Evolutionary conservation across 1,139 yeast species (phyloP).

Genomic region (Pichia sp.): DNA sequence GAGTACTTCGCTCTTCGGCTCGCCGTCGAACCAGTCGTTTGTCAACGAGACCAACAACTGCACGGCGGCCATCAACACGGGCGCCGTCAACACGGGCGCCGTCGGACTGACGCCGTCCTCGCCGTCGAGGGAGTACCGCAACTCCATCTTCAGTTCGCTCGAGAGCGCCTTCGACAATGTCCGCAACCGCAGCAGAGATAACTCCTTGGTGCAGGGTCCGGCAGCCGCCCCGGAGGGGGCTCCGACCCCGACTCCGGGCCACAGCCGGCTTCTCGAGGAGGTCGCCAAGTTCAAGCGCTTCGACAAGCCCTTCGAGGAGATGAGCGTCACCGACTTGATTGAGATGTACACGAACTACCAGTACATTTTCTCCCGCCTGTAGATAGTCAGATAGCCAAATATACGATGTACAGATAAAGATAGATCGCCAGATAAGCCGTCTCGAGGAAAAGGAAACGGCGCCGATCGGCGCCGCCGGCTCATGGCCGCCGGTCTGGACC

Average conservation of each 20-base stretch:
- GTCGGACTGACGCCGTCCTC: conserved; percentile 1
- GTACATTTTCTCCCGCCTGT: conserved; percentile 1
- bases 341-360: conserved; percentile 10
- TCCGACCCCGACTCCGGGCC: background rate
- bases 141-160: conserved; percentile 25
- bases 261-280: conserved; percentile 6
- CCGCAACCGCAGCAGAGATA: conserved; percentile 30
- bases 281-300: conserved; percentile 4
- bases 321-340: conserved; percentile 3
- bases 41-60: conserved; percentile 1
- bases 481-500: background rate
- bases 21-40: conserved; percentile 11
- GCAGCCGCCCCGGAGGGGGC: background rate
- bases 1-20: conserved; percentile 25
- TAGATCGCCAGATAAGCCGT: background rate
- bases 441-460: background rate
- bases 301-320: conserved; percentile 3
- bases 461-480: background rate
- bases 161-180: conserved; percentile 32
- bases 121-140: conserved; percentile 18
- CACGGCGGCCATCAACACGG: background rate
- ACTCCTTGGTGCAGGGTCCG: conserved; percentile 15
- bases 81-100: background rate
- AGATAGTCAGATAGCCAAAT: background rate
- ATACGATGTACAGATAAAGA: background rate